Evolutionary conservation across 345 rosid genomes (phyloP).

Genomic region (Fremontodendron californicum): DNA sequence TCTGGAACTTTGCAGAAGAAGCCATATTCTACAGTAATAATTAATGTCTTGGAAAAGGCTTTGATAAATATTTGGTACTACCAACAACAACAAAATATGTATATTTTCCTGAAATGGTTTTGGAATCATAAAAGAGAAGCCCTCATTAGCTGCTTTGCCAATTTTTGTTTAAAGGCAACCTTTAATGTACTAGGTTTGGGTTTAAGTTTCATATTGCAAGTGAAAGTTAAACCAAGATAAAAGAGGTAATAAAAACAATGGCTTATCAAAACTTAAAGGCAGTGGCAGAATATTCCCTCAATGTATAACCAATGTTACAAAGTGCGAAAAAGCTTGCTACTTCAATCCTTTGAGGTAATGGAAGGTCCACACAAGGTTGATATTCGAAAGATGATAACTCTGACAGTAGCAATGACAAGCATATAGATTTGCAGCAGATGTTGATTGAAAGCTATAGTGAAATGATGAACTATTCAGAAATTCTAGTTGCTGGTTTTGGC

Average conservation of each 20-base stretch:
- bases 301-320: not conserved
- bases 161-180: no score
- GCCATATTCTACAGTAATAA: not conserved
- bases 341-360: not conserved
- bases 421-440: not conserved
- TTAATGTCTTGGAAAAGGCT: not conserved
- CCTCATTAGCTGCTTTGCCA: not conserved
- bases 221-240: no score
- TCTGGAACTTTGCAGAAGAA: slow-evolving; percentile 3
- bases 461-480: not conserved
- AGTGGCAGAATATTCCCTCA: not conserved
- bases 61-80: not conserved
- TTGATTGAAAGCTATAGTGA: not conserved
- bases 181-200: no score
- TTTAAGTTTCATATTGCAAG: no score
- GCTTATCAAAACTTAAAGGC: not conserved
- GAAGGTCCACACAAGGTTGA: not conserved
- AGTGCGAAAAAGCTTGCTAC: not conserved
- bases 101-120: not conserved
- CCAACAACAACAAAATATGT: not conserved
- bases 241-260: not conserved
- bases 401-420: not conserved
- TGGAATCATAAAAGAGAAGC: not conserved
- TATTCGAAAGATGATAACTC: not conserved
- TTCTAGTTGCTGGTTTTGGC: not conserved